Evolutionary conservation across 441 rosid species (phyloP), one percentile per base, ranked within the genome.

Genomic region (Theobroma grandiflorum): DNA sequence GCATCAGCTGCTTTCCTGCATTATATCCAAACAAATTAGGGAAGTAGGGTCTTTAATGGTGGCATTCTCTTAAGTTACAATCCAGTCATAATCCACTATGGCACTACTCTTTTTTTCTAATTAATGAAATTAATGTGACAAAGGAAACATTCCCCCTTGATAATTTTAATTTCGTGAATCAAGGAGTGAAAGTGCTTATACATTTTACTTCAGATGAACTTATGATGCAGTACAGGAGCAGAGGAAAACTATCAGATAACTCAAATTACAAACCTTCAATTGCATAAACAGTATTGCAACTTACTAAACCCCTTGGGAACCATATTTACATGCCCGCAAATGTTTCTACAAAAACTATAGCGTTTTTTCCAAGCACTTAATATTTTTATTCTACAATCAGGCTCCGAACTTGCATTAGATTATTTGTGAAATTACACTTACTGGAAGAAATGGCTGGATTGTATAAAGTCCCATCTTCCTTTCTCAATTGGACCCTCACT

Each of bases 1-100:
- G 89, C 99, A 95, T 94, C 81, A 94, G 82, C 87, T 90, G 92
- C 85, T 97, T 94, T 79, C 95, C 99, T 94, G 90, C 86, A 90
- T 63, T 38, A 52, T n/a, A 78, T 45, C 43, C 77, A 81, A 26
- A 79, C 63, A 37, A 45, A 65, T 31, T 31, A 22, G 8, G 38
- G 42, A 62, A 5, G 40, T 62, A 31, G 38, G 40, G 18, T 4
- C 38, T 10, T 61, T 61, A 0, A 61, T 10, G 26, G 31, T 59
- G 63, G 35, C 6, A 8, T 20, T 55, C 6, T 38, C 18, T 53
- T 53, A 6, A 9, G 15, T 47, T 22, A 71, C 26, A 37, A 33
- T 52, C 45, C 31, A n/a, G 38, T 15, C 10, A 45, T 12, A 69
- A 45, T 68, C 31, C 16, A 11, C 12, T 4, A 26, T 47, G 1